Percentiles rank a stretch among this genome's conserved stretches.
Evolutionary conservation across 257 asterid species (phyloP).

Genomic region (Jacaranda mimosifolia): DNA sequence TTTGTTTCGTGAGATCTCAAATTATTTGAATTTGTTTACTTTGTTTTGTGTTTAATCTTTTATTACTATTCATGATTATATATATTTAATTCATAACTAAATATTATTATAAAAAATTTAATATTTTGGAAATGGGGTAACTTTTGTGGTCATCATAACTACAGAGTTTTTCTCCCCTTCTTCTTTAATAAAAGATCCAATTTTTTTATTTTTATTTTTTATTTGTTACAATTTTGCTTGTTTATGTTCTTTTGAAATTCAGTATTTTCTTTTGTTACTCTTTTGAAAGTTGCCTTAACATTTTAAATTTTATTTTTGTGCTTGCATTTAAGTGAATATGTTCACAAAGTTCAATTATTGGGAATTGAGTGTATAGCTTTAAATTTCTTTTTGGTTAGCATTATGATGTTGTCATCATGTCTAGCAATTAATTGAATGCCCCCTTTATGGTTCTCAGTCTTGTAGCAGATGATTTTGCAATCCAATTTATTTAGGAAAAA

Average conservation of each 20-base stretch:
- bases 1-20: no score
- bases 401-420: background rate
- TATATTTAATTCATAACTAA: no score
- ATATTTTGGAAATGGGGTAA: no score
- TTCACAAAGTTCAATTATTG: background rate
- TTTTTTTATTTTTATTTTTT: no score
- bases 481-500: constrained; percentile 8
- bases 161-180: no score
- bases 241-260: background rate
- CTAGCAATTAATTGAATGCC: background rate
- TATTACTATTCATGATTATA: no score
- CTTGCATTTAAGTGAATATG: background rate
- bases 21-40: no score
- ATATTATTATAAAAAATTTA: no score
- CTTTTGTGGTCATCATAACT: no score
- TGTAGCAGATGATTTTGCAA: constrained; percentile 15
- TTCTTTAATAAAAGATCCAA: no score
- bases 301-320: background rate
- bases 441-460: background rate
- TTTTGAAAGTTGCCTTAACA: background rate
- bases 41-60: no score
- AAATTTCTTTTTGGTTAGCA: background rate
- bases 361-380: background rate
- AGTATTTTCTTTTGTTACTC: constrained; percentile 10
- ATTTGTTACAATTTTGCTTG: background rate